Evolutionary conservation across 192 early-diverging fungal genomes (phyloP).

Genomic region (Anaeromyces robustus): DNA sequence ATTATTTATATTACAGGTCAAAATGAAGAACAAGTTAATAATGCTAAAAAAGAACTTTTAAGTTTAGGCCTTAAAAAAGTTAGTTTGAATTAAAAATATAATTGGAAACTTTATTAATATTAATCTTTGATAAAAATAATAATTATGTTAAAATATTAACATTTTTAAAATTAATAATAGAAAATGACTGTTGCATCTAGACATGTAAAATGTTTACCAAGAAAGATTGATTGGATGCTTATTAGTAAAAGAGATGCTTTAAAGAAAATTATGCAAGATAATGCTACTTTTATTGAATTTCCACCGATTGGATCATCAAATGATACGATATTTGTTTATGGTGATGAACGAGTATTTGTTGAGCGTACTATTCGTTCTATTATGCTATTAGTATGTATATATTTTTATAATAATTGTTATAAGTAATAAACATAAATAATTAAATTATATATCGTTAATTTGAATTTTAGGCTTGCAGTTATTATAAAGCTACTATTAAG

Average conservation of each 20-base stretch:
- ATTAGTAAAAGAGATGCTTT: slow-evolving; percentile 43
- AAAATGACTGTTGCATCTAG: slow-evolving; percentile 13
- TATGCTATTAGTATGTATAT: slow-evolving; percentile 41
- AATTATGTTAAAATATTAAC: too few species aligned
- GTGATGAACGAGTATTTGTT: slow-evolving; percentile 50
- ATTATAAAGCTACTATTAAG: not conserved
- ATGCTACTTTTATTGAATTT: slow-evolving; percentile 48
- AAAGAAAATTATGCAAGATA: slow-evolving; percentile 56
- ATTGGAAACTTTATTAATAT: slow-evolving; percentile 5
- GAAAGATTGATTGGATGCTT: slow-evolving; percentile 70
- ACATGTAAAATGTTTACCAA: slow-evolving; percentile 31
- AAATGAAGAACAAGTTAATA: slow-evolving; percentile 31
- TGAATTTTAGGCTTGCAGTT: not conserved
- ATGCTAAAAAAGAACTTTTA: slow-evolving; percentile 20
- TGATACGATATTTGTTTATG: slow-evolving; percentile 38
- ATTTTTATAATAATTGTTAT: too few species aligned
- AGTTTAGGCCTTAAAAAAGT: slow-evolving; percentile 10
- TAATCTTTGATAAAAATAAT: too few species aligned
- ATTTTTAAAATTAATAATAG: slow-evolving; percentile 5
- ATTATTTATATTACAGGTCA: slow-evolving; percentile 50
- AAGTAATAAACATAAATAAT: too few species aligned
- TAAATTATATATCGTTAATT: too few species aligned
- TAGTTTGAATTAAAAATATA: slow-evolving; percentile 7
- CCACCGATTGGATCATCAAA: slow-evolving; percentile 37
- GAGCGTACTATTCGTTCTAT: slow-evolving; percentile 53